Evolutionary conservation across 139 green algal genomes (phyloP), one percentile per base, ranked within the genome.

Genomic region (Zygnema cylindricum): DNA sequence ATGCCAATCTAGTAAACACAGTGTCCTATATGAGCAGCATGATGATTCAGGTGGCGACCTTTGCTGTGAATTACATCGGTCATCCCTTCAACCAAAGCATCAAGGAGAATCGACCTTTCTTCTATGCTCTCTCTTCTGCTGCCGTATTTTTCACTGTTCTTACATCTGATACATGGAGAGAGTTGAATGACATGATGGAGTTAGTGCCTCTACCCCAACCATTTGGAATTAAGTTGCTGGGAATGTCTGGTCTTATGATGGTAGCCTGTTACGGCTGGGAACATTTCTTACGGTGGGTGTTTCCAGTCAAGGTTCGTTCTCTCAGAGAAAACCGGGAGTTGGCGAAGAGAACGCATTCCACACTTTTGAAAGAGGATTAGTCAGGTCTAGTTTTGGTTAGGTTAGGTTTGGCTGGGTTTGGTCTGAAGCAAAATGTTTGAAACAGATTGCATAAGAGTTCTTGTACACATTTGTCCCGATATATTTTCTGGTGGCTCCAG

Each of bases 1-100:
- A 95, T 89, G 96, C 97, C 90, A 99, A 99, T 94, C 89, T 99
- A 23, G 96, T 99, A 69, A 99, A 99, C 95, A 98, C 94, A 30
- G 95, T 98, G 1, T 98, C 95, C 91, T 99, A 98, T 93, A 92
- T 98, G 40, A 95, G 96, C 39, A 96, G 97, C 89, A 95, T 96
- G 33, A 90, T 94, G 90, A 96, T 98, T 69, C 94, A 96, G 57
- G 94, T 96, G n/a, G 94, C 92, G 77, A 99, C 97, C 7, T 99
- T 99, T 91, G 95, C 94, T 0, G 96, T 98, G 76, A 99, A 99
- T 94, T 99, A 99, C 91, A 94, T 98, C 43, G 97, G 96, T 23
- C 91, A 95, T 78, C 97, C 97, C 21, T 98, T 98, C 94, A 98
- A 97, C 94, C 95, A 93, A 1, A 90, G 93, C 1, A 93, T 99